These are phyloP conservation scores for Yarrowia sp. DNA, from an alignment of 805 yeast genomes.

Conservation along the genomic window DNA sequence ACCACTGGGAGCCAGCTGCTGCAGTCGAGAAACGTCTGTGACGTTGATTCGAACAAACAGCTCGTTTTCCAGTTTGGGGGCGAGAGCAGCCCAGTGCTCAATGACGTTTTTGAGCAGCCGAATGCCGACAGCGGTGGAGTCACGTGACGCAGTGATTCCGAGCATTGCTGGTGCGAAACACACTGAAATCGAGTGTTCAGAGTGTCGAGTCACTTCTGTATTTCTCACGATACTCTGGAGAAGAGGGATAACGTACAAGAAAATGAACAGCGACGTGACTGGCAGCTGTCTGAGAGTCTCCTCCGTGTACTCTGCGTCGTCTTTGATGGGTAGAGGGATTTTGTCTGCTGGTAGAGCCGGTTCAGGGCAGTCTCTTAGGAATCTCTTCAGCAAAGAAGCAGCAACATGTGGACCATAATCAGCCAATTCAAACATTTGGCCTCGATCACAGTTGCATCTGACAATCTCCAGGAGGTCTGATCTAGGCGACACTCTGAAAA, in stretches of 20 bases:
- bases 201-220: constrained; percentile 41
- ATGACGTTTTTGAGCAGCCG: constrained; percentile 55
- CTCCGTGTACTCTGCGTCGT: constrained; percentile 47
- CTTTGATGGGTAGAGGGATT: constrained; percentile 55
- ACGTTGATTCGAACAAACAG: constrained; percentile 17
- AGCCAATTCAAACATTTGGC: constrained; percentile 52
- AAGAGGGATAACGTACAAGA: constrained; percentile 34
- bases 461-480: constrained; percentile 35
- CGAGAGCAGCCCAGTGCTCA: constrained; percentile 49
- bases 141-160: constrained; percentile 50
- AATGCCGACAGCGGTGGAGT: constrained; percentile 50
- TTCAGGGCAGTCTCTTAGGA: constrained; percentile 50
- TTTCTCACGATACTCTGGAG: constrained; percentile 45
- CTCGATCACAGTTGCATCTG: constrained; percentile 43
- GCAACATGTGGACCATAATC: constrained; percentile 58
- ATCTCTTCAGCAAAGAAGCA: constrained; percentile 46
- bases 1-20: not conserved
- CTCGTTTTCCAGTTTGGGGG: constrained; percentile 8
- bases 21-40: constrained; percentile 3
- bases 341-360: constrained; percentile 53
- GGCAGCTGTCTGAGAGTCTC: constrained; percentile 38
- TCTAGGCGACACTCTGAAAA: constrained; percentile 33
- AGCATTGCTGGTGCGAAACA: constrained; percentile 56
- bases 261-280: constrained; percentile 33
- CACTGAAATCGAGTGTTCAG: constrained; percentile 46